A percentile compares a stretch with the other conserved stretches of the same genome.
phyloP scores from a whole-genome alignment of 1,284 basidiomycete genomes.

The Lignosus rhinocerotis region DNA sequence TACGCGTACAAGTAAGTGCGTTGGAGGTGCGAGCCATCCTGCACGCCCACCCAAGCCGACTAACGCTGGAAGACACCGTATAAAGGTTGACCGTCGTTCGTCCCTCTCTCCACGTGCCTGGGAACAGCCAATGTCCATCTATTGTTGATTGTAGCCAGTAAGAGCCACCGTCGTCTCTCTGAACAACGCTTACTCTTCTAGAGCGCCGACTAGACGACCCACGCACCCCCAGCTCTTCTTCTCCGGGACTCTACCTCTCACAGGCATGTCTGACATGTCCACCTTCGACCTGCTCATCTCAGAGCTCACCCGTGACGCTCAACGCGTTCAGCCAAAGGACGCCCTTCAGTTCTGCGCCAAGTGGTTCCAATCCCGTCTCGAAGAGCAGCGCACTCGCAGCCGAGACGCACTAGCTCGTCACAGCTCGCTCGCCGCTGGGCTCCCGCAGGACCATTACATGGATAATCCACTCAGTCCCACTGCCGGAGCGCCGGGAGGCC shows the following conservation, averaged over 20 bases:
- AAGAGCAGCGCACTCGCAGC: slow-evolving; percentile 76
- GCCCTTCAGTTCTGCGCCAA: slow-evolving; percentile 92
- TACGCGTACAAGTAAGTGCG: neutral
- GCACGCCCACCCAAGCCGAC: neutral
- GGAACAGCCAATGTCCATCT: slow-evolving; percentile 16
- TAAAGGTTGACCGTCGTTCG: slow-evolving; percentile 2
- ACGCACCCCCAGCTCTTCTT: slow-evolving; percentile 1
- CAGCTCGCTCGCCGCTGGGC: slow-evolving; percentile 45
- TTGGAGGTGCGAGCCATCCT: neutral
- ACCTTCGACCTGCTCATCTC: slow-evolving; percentile 80
- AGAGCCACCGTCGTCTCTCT: neutral
- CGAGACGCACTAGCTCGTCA: slow-evolving; percentile 63
- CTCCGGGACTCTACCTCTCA: neutral
- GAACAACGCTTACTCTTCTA: slow-evolving; percentile 1
- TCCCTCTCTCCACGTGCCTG: neutral
- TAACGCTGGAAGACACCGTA: slow-evolving; percentile 1
- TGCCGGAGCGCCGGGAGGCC: slow-evolving; percentile 31
- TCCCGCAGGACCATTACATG: slow-evolving; percentile 60
- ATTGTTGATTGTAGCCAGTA: slow-evolving; percentile 8
- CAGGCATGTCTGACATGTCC: slow-evolving; percentile 45
- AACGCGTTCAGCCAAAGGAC: slow-evolving; percentile 85
- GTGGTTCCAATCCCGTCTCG: slow-evolving; percentile 90
- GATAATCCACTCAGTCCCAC: slow-evolving; percentile 50
- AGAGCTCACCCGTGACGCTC: slow-evolving; percentile 85
- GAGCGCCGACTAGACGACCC: neutral